These are phyloP conservation scores for Cercospora beticola DNA, from an alignment of 2,329 filamentous ascomycete species.

Conservation along the genomic window DNA sequence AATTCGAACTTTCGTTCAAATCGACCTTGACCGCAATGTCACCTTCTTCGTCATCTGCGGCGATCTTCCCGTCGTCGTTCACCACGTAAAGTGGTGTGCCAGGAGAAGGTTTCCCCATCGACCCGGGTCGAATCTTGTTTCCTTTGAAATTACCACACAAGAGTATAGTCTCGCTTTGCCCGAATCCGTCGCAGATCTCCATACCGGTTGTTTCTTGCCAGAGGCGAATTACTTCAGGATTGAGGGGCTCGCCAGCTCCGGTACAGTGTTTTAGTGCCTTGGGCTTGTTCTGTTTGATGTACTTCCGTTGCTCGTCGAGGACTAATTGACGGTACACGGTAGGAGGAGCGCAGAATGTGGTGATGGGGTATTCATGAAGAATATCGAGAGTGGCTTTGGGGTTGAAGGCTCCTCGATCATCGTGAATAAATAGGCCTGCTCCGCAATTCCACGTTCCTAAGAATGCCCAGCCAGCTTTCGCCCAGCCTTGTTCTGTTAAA, in stretches of 20 bases:
- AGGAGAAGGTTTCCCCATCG: constrained; percentile 44
- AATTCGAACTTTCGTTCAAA: constrained; percentile 21
- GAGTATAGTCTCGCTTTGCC: constrained; percentile 45
- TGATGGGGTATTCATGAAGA: constrained; percentile 42
- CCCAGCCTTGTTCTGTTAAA: constrained; percentile 46
- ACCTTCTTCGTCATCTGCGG: constrained; percentile 36
- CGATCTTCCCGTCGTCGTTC: constrained; percentile 35
- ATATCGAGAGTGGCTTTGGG: constrained; percentile 36
- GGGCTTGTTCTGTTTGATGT: constrained; percentile 34
- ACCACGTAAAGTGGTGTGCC: constrained; percentile 41
- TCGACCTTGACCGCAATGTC: constrained; percentile 40
- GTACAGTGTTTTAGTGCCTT: constrained; percentile 40
- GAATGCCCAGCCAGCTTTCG: constrained; percentile 45
- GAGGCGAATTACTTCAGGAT: constrained; percentile 41
- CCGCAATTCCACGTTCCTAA: constrained; percentile 45
- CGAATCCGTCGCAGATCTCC: constrained; percentile 44
- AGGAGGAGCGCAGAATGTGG: constrained; percentile 44
- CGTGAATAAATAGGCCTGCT: constrained; percentile 44
- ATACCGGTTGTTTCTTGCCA: constrained; percentile 41
- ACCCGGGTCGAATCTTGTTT: constrained; percentile 39
- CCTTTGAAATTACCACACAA: constrained; percentile 43
- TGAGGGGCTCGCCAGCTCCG: constrained; percentile 44
- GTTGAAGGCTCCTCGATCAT: constrained; percentile 40
- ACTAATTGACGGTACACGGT: constrained; percentile 45
- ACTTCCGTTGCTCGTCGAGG: constrained; percentile 35